Evolutionary conservation across 2,329 filamentous ascomycete species (phyloP).

Genomic region (Botryosphaeria dothidea): DNA sequence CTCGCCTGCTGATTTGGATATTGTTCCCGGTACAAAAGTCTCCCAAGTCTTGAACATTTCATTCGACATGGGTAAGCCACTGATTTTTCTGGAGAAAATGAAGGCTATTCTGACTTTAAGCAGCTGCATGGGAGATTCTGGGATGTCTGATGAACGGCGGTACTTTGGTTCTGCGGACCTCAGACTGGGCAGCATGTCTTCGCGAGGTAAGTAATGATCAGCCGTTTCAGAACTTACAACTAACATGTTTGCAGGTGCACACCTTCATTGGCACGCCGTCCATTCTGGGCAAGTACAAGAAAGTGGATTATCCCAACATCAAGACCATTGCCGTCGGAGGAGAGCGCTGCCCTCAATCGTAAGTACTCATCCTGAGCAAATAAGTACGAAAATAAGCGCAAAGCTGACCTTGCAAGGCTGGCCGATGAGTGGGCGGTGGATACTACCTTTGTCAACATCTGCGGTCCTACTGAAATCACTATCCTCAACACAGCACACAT

Average conservation of each 20-base stretch:
- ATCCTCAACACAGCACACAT: constrained; percentile 60
- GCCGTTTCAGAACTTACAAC: not conserved
- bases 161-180: constrained; percentile 55
- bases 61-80: constrained; percentile 63
- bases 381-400: not conserved
- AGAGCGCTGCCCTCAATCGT: constrained; percentile 53
- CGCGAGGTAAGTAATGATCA: constrained; percentile 47
- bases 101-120: not conserved
- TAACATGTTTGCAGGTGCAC: constrained; percentile 42
- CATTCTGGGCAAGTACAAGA: constrained; percentile 54
- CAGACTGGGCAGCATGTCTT: constrained; percentile 51
- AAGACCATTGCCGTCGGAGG: constrained; percentile 57
- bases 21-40: constrained; percentile 53
- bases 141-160: constrained; percentile 59
- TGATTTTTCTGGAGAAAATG: no score
- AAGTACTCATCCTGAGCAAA: constrained; percentile 23
- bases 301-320: constrained; percentile 52
- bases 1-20: constrained; percentile 54
- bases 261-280: constrained; percentile 59
- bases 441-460: constrained; percentile 49
- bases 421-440: constrained; percentile 58
- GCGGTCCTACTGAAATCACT: constrained; percentile 61
- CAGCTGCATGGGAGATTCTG: constrained; percentile 63
- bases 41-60: constrained; percentile 59
- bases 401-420: constrained; percentile 35